A percentile compares a stretch with the other conserved stretches of the same genome.
Evolutionary conservation across 2,329 filamentous ascomycete genomes (phyloP).

Genomic region (Pseudogymnoascus sp.): DNA sequence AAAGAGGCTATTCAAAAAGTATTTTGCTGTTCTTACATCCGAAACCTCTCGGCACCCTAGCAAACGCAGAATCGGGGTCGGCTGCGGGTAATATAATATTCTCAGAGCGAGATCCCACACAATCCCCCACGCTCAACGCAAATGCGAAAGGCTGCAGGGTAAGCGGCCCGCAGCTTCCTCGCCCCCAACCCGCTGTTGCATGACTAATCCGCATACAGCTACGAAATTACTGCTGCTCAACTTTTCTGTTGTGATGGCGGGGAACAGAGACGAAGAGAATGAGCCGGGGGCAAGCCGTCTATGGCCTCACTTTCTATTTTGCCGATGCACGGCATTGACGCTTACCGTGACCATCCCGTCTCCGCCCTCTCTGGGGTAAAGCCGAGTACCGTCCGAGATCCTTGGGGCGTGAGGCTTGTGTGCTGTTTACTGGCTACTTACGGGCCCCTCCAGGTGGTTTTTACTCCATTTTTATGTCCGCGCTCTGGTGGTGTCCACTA

Average conservation of each 20-base stretch:
- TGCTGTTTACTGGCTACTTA: slow-evolving; percentile 1
- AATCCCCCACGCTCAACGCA: not conserved
- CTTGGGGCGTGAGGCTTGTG: not conserved
- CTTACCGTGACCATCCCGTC: not conserved
- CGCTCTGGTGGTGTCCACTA: not conserved
- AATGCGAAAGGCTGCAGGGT: not conserved
- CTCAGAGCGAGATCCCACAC: not conserved
- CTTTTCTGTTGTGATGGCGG: not conserved
- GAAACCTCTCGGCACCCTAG: not conserved
- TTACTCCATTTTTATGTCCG: not conserved
- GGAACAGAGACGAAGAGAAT: not conserved
- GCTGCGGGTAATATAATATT: slow-evolving; percentile 2
- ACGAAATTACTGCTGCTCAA: not conserved
- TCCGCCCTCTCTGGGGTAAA: not conserved
- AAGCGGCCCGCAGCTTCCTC: slow-evolving; percentile 4
- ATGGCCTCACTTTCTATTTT: slow-evolving; percentile 6
- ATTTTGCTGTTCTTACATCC: not conserved
- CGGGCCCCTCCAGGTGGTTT: not conserved
- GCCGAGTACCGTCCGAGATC: not conserved
- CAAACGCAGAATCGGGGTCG: not conserved
- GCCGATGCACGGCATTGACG: slow-evolving; percentile 8
- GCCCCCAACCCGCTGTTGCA: not conserved
- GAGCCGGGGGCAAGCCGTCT: not conserved
- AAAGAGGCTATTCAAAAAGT: not conserved
- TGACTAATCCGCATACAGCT: slow-evolving; percentile 1